Evolutionary conservation across 108 stramenopile species (phyloP), one percentile per base, ranked within the genome.

Genomic region (Mediolabrus comicus): DNA sequence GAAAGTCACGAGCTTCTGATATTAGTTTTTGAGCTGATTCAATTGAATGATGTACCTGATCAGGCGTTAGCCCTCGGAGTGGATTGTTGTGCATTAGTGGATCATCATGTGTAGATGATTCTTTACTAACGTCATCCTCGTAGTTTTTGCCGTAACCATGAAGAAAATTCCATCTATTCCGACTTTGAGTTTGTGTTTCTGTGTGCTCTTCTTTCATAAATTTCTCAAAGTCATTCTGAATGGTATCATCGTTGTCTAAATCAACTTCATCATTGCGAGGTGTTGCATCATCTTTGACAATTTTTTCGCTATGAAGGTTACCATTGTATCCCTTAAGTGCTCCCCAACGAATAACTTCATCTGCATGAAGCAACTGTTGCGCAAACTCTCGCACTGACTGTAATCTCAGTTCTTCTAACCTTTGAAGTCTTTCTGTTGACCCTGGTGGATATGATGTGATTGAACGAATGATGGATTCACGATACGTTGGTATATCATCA

Each of bases 391-490:
- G 67, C 8, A 94, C 90, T 32, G 86, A 60, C 74, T 90, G 84
- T 16, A 77, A 58, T 67, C 93, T 31, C 70, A 92, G 63, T 46
- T 89, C 82, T 60, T 94, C 93, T 33, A 94, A 62, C 17, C 82
- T 77, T 14, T 86, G 62, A 16, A 89, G 51, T 41, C 93, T 67
- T 31, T 88, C 85, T 10, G 79, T 59, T 13, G 76, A 77, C 27
- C 93, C 93, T 16, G 93, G 89, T 24, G 90, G 90, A 76, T 90
- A 84, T 1, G 87, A 85, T 13, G 86, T 64, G 46, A 94, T 79
- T 24, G 84, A 79, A 43, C 83, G 79, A 13, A 94, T 65, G 35
- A 76, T 46, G 38, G 77, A 53, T 53, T 55, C 65, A 31, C 62
- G 36, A 57, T 72, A 54, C 29, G 66, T 43, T 72, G 55, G 76